These are phyloP conservation scores for Aspergillus sergii DNA, from an alignment of 2,329 filamentous ascomycete species.

Conservation along the genomic window DNA sequence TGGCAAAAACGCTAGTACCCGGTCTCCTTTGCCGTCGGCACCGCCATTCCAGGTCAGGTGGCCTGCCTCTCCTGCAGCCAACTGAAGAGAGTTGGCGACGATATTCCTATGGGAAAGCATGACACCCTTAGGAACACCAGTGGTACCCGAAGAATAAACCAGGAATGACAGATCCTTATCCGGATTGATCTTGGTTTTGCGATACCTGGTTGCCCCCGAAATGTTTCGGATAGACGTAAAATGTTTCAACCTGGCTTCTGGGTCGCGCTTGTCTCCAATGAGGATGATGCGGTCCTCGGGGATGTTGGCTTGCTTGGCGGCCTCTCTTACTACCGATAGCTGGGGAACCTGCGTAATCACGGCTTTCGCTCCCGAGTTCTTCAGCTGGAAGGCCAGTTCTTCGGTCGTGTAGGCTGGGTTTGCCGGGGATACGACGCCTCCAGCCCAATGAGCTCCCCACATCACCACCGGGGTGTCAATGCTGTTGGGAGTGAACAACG, in stretches of 20 bases:
- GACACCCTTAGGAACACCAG: conserved; percentile 88
- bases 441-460: conserved; percentile 81
- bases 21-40: conserved; percentile 66
- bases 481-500: conserved; percentile 80
- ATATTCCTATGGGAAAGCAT: conserved; percentile 84
- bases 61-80: conserved; percentile 55
- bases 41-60: conserved; percentile 62
- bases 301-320: conserved; percentile 71
- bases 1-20: conserved; percentile 75
- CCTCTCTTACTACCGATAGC: conserved; percentile 66
- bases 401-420: conserved; percentile 85
- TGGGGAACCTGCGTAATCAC: conserved; percentile 73
- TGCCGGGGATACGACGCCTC: conserved; percentile 78
- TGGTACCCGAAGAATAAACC: conserved; percentile 88
- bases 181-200: conserved; percentile 65
- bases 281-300: conserved; percentile 72
- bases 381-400: conserved; percentile 82
- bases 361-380: conserved; percentile 73
- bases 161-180: conserved; percentile 77
- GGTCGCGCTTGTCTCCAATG: conserved; percentile 66
- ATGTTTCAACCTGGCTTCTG: conserved; percentile 64
- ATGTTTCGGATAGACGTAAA: conserved; percentile 71
- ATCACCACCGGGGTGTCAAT: conserved; percentile 79
- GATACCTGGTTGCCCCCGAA: conserved; percentile 60
- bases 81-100: conserved; percentile 70